A percentile compares a stretch with the other conserved stretches of the same genome.
These are phyloP conservation scores for Thecaphora thlaspeos DNA, from an alignment of 1,284 basidiomycete species.

Conservation along the genomic window DNA sequence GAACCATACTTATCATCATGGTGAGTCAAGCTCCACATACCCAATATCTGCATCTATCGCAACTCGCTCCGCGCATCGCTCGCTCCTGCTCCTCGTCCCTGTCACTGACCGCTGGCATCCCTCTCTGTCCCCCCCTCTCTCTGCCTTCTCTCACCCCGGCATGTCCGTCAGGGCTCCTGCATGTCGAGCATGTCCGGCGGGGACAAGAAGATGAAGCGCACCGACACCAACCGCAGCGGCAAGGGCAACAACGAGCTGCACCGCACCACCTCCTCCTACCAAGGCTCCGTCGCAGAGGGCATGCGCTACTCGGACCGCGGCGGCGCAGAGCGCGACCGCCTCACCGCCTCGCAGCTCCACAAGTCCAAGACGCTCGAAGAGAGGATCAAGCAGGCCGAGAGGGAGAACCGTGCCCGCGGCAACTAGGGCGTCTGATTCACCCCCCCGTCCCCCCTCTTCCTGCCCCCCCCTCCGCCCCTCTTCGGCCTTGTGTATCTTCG, in stretches of 20 bases:
- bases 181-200: conserved; percentile 35
- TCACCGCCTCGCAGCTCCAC: conserved; percentile 56
- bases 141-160: not conserved
- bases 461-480: not conserved
- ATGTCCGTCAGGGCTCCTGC: conserved; percentile 34
- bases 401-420: conserved; percentile 39
- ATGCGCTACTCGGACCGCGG: conserved; percentile 56
- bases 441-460: no score
- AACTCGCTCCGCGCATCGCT: no score
- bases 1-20: no score
- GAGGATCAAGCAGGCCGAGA: conserved; percentile 53
- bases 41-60: no score
- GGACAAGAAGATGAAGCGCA: conserved; percentile 55
- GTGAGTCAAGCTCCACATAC: no score
- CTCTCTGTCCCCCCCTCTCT: not conserved
- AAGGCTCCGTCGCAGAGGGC: conserved; percentile 54
- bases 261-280: conserved; percentile 57
- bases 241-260: conserved; percentile 53
- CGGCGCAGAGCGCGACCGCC: conserved; percentile 37
- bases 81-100: no score
- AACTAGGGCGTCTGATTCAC: conserved; percentile 2
- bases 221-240: conserved; percentile 52
- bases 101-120: not conserved
- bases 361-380: conserved; percentile 57
- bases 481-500: not conserved